A percentile compares a stretch with the other conserved stretches of the same genome.
Evolutionary conservation across 192 early-diverging fungal species (phyloP).

Genomic region (Entrophospora sp.): DNA sequence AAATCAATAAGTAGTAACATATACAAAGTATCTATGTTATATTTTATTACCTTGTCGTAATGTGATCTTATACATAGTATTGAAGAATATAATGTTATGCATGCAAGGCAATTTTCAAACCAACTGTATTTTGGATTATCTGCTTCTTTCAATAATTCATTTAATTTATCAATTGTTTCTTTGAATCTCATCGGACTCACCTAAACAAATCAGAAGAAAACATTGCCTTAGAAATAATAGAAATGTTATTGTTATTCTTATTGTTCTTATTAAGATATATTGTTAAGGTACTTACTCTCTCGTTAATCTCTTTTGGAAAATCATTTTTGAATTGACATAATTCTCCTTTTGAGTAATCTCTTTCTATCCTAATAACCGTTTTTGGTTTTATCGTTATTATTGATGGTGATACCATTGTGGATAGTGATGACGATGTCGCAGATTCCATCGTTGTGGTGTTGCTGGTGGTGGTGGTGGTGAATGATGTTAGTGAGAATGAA

Average conservation of each 20-base stretch:
- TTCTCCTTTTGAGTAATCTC: constrained; percentile 6
- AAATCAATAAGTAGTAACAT: background rate
- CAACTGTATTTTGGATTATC: too few species aligned
- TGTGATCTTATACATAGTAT: constrained; percentile 9
- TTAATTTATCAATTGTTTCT: background rate
- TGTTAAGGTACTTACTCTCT: too few species aligned
- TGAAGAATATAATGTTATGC: background rate
- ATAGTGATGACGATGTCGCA: too few species aligned
- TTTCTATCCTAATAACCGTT: background rate
- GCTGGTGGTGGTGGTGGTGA: too few species aligned
- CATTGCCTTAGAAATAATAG: background rate
- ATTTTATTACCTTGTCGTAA: background rate
- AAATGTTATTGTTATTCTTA: too few species aligned
- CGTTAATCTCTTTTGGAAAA: background rate
- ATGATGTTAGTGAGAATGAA: too few species aligned
- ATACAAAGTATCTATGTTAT: background rate
- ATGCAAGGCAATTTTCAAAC: background rate
- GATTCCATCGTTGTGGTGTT: too few species aligned
- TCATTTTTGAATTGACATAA: background rate
- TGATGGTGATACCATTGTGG: too few species aligned
- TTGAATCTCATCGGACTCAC: background rate
- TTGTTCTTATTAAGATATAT: too few species aligned
- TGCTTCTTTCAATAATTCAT: too few species aligned
- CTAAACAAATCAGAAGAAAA: background rate
- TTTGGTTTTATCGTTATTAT: too few species aligned